Base-by-base conservation (phyloP, 2,329 filamentous ascomycete species). In the Ilyonectria destructans region DNA sequence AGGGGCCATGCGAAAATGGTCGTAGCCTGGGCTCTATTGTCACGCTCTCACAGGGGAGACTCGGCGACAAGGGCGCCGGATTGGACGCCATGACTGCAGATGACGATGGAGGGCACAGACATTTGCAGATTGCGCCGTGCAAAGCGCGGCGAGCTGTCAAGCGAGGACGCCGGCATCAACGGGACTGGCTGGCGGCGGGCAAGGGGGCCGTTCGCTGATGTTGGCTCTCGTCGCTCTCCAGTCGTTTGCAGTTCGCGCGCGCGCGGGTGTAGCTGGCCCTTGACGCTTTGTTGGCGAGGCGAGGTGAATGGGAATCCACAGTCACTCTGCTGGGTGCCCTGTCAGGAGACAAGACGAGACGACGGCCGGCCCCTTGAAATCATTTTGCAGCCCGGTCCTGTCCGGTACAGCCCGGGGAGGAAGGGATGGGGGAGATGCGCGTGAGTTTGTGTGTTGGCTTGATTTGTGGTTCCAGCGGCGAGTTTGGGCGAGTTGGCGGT, bases 51-150 rank as follows among this genome's bases (percentile, higher is more conserved):
- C 37, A 54, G 59, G 59, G 59, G 58, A 31, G 26, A 46, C n/a
- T 54, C 17, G 45, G 58, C 45, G n/a, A 15, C 45, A 46, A 62
- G 58, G 48, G 63, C 33, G 21, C 48, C 52, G 52, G 58, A 66
- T 66, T 66, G 63, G 63, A 37, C 63, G 26, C 58, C 57, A n/a
- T 61, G 40, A 40, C 26, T 56, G 52, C 31, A 46, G 58, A 57
- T 66, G 63, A 66, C 33, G 58, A 61, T 61, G 56, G 51, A 62
- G 40, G 58, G 63, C 52, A 58, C 58, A 37, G 63, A 57, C 58
- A 51, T 37, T 54, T 54, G 51, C 51, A 54, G 51, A 54, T 54
- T 54, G 51, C 31, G 33, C n/a, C 51, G 51, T 54, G 51, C 43
- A 60, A 60, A 52, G 29, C 35, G 40, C 21, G 35, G 35, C 55